Evolutionary conservation across 345 rosid genomes (phyloP).

Genomic region (Citrus glauca): DNA sequence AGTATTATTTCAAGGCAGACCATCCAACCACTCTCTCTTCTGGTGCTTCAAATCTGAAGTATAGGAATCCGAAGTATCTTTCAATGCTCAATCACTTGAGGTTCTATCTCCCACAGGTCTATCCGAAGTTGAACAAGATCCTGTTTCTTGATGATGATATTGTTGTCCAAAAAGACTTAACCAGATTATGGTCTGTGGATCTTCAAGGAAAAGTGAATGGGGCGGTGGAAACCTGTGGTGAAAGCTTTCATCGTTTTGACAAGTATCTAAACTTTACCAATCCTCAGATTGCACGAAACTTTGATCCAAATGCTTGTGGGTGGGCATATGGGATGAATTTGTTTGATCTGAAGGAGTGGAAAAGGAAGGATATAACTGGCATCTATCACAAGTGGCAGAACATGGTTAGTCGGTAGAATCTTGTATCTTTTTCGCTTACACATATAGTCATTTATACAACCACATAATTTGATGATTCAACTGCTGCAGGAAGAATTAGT

Average conservation of each 20-base stretch:
- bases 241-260: conserved; percentile 97
- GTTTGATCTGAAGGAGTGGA: conserved; percentile 91
- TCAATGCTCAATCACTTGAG: conserved; percentile 96
- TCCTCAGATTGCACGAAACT: conserved; percentile 84
- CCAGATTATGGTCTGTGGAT: conserved; percentile 78
- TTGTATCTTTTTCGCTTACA: neutral
- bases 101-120: conserved; percentile 93
- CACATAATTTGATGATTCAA: neutral
- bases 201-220: conserved; percentile 92
- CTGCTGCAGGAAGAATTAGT: neutral
- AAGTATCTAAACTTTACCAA: conserved; percentile 94
- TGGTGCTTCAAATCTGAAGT: conserved; percentile 90
- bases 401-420: conserved; percentile 37
- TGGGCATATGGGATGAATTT: conserved; percentile 99
- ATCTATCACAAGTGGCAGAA: conserved; percentile 99
- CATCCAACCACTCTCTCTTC: conserved; percentile 76
- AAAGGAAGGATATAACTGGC: conserved; percentile 91
- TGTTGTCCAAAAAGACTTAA: conserved; percentile 96
- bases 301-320: conserved; percentile 96
- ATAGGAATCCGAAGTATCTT: conserved; percentile 94
- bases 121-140: conserved; percentile 88
- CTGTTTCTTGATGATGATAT: conserved; percentile 95
- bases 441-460: neutral
- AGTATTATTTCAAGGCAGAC: conserved; percentile 94
- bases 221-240: conserved; percentile 98